These are phyloP conservation scores for Podospora sp. DNA, from an alignment of 495 filamentous ascomycete species.

Conservation along the genomic window DNA sequence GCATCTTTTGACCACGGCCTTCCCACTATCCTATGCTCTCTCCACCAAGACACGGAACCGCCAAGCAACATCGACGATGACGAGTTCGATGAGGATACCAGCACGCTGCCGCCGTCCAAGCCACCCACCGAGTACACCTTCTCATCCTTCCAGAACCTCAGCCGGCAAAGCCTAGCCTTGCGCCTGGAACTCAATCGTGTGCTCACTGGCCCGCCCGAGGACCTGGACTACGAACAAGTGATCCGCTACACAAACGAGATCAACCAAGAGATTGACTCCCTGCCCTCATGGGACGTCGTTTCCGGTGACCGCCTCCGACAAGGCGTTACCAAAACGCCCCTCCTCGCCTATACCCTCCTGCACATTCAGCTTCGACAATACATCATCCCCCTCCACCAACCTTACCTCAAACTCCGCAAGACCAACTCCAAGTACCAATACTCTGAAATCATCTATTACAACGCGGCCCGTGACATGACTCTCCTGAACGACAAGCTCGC, in stretches of 20 bases:
- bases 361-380: slow-evolving; percentile 48
- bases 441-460: slow-evolving; percentile 51
- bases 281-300: slow-evolving; percentile 45
- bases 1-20: slow-evolving; percentile 61
- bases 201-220: slow-evolving; percentile 36
- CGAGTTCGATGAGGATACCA: slow-evolving; percentile 46
- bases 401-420: slow-evolving; percentile 46
- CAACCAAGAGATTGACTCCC: slow-evolving; percentile 45
- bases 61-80: slow-evolving; percentile 49
- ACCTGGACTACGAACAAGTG: slow-evolving; percentile 47
- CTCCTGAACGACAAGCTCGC: slow-evolving; percentile 44
- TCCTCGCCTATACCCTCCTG: slow-evolving; percentile 45
- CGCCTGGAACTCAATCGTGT: slow-evolving; percentile 47
- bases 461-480: slow-evolving; percentile 50
- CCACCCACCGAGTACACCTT: slow-evolving; percentile 42
- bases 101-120: slow-evolving; percentile 39
- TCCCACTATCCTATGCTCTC: slow-evolving; percentile 47
- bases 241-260: slow-evolving; percentile 49
- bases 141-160: slow-evolving; percentile 46
- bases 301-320: slow-evolving; percentile 1
- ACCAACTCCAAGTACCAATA: slow-evolving; percentile 47
- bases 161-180: slow-evolving; percentile 42
- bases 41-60: slow-evolving; percentile 43
- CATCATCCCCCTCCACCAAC: slow-evolving; percentile 49
- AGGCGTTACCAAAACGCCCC: slow-evolving; percentile 33